Percentiles rank a stretch among this genome's conserved stretches.
phyloP scores from a whole-genome alignment of 352 stramenopile species.

The Pythium chondricola region DNA sequence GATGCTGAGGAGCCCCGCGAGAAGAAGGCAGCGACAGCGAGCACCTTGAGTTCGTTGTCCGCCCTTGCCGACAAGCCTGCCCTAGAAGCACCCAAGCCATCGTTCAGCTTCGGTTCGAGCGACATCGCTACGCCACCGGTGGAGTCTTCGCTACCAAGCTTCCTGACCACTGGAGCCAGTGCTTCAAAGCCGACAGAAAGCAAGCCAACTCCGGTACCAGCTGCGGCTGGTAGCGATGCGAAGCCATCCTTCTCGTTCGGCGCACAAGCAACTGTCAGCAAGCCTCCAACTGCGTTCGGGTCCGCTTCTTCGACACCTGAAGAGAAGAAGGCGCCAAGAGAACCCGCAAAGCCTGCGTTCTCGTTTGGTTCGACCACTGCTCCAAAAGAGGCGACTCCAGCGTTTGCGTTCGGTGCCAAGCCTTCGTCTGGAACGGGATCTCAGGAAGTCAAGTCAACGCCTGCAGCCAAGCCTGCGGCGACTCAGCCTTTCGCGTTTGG shows the following conservation, averaged over 20 bases:
- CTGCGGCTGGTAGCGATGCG: too few relatives aligned
- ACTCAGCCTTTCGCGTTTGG: background rate
- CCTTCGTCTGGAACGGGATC: background rate
- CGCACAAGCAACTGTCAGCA: conserved; percentile 4
- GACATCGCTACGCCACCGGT: background rate
- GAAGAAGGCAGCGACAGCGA: background rate
- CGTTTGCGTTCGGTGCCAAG: conserved; percentile 19
- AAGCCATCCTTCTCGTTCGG: conserved; percentile 29
- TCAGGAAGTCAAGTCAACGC: too few relatives aligned
- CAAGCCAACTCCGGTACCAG: background rate
- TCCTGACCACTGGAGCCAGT: conserved; percentile 1
- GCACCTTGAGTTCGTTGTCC: too few relatives aligned
- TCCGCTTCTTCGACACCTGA: background rate
- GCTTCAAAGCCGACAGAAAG: background rate
- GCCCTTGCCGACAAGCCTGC: background rate
- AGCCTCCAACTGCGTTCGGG: conserved; percentile 20
- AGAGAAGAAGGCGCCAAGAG: too few relatives aligned
- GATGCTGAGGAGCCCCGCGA: background rate
- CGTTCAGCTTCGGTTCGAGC: conserved; percentile 6
- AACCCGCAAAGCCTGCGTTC: conserved; percentile 12
- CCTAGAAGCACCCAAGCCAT: conserved; percentile 1
- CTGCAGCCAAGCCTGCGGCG: background rate
- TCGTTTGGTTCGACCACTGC: conserved; percentile 15
- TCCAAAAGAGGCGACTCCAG: conserved; percentile 6
- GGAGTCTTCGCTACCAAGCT: conserved; percentile 10